A percentile compares a stretch with the other conserved stretches of the same genome.
These are phyloP conservation scores for Stachybotrys elegans DNA, from an alignment of 2,329 filamentous ascomycete genomes.

Conservation along the genomic window DNA sequence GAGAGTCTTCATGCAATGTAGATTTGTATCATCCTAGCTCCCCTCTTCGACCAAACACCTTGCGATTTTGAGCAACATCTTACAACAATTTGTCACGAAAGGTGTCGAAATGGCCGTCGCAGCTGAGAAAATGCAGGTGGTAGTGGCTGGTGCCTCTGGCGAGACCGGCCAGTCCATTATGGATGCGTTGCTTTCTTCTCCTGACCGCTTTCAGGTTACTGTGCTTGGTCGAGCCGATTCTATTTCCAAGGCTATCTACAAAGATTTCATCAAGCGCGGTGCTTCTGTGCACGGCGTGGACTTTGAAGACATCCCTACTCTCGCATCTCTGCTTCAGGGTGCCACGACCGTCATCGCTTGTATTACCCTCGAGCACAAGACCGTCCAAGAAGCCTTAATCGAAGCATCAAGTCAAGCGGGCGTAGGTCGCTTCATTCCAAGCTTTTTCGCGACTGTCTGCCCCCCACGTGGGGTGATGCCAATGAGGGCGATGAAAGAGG, in stretches of 20 bases:
- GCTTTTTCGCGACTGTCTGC: constrained; percentile 14
- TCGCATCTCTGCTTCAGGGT: constrained; percentile 34
- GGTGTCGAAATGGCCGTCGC: too few species aligned
- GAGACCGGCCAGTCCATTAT: constrained; percentile 33
- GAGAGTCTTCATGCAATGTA: too few species aligned
- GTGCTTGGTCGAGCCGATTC: constrained; percentile 41
- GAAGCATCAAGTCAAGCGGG: constrained; percentile 43
- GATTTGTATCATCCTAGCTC: too few species aligned
- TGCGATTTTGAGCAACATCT: too few species aligned
- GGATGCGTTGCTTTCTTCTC: constrained; percentile 27
- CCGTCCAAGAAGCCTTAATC: constrained; percentile 41
- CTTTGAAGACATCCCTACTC: constrained; percentile 31
- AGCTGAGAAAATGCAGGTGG: too few species aligned
- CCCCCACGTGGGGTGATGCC: constrained; percentile 24
- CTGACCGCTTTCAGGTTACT: constrained; percentile 36
- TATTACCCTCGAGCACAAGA: constrained; percentile 37
- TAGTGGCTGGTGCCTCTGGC: constrained; percentile 36
- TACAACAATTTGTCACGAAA: too few species aligned
- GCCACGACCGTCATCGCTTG: constrained; percentile 40
- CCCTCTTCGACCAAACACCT: too few species aligned
- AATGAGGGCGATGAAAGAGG: constrained; percentile 36
- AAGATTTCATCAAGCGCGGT: constrained; percentile 33
- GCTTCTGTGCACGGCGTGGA: constrained; percentile 38
- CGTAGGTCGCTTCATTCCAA: constrained; percentile 45
- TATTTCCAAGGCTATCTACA: constrained; percentile 37